Evolutionary conservation across 148 eudicot genomes (phyloP), one percentile per base, ranked within the genome.

Genomic region (Rhododendron kiyosumense): DNA sequence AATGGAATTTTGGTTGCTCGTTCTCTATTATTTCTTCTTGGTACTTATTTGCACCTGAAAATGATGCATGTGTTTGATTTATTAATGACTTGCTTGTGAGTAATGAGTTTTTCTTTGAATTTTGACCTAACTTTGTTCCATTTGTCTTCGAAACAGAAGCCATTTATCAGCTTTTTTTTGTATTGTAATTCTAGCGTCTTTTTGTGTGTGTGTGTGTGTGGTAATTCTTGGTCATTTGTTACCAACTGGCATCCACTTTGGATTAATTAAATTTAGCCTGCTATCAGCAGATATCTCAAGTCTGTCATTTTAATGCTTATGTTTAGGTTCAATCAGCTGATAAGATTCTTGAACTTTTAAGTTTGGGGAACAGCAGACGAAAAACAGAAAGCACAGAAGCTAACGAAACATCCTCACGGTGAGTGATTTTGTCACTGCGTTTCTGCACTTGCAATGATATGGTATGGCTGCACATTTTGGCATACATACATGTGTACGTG

Each of bases 401-500:
- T 75, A 95, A 95, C 87, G 93, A 88, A 83, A 94, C 98, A 87
- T 95, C 98, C 15, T 95, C 98, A 49, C 95, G 96, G 98, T 95
- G 88, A 89, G 98, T 90, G 18, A 51, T 79, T 79, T 2, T 36
- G 20, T 84, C 36, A 48, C 88, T 80, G 57, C 81, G 17, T 74
- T 43, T 41, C 32, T 74, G 46, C 45, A 24, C 13, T 59, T 43
- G 46, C 32, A 43, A 41, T 80, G 52, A 26, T 24, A 43, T 24
- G 13, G 38, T 32, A 5, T 20, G 20, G 76, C 76, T 30, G 30
- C 74, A 67, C 34, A 26, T 67, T 26, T 9, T 67, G 15, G 32
- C 74, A 67, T 67, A 11, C 74, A 67, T 65, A 65, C 12, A 24
- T n/a, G 74, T 67, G 15, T 26, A 2, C 1, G 5, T n/a, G 14